Base-by-base conservation (phyloP, 805 yeast species). In the Wickerhamiella occidentalis region DNA sequence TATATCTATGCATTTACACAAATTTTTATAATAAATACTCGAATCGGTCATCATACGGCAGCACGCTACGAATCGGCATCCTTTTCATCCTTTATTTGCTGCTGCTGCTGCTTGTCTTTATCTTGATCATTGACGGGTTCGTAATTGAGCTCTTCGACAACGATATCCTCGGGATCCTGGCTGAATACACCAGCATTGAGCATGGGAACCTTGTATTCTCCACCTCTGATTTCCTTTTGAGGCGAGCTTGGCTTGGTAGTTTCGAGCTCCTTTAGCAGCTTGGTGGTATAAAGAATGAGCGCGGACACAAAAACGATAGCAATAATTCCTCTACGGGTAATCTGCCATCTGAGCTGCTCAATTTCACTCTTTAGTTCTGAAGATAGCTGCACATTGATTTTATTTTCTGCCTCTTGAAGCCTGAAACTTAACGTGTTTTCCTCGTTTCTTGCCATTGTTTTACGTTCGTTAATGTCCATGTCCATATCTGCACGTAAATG, bases 341-440 rank as follows among this genome's bases (percentile, higher is more conserved):
- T 78, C 60, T 85, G 86, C 98, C 98, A 90, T 58, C 97, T 73
- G 53, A 90, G 71, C 51, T 80, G 78, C 65, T 90, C 98, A 51
- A 86, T 84, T 50, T 86, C 92, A 0, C 92, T 80, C 60, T 85
- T 78, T 61, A 87, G 75, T 6, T 85, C 92, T 29, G 92, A 79
- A 53, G 80, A 78, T 56, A 92, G 73, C 56, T 83, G 83, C 3
- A 92, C 83, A 21, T 84, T 77, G 52, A 90, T 88, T 56, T 85
- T 80, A 65, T 86, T 87, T 56, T 83, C 80, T 42, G 90, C 73
- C 59, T 84, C 95, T 60, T 85, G 94, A 48, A 87, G 78, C 54
- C 76, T 74, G 54, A 84, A 67, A 60, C 80, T 79, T 38, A 85
- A 72, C 40, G 73, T 69, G 58, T 81, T 81, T 49, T 83, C 84